Conservation (phyloP, 2,329 filamentous ascomycete genomes). For the Apiospora malaysiana region DNA sequence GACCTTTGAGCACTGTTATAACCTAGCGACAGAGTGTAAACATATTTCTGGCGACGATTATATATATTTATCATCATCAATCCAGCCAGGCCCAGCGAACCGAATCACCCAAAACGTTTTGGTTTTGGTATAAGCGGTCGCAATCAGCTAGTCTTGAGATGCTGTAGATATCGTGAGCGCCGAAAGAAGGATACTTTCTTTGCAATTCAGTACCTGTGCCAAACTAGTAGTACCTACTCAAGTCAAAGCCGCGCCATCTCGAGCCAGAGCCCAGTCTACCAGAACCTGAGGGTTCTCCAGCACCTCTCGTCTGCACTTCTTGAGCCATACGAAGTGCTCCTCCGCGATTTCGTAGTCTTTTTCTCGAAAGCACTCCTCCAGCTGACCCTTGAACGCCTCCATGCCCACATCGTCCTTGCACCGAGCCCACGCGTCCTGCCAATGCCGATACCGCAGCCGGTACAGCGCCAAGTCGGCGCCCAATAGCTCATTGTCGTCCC, state of each 20-base stretch:
- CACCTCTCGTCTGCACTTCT: neutral
- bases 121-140: too few relatives aligned
- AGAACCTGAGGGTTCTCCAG: neutral
- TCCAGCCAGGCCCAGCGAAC: too few relatives aligned
- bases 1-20: too few relatives aligned
- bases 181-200: too few relatives aligned
- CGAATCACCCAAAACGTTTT: too few relatives aligned
- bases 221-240: neutral
- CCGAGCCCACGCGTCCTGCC: neutral
- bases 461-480: neutral
- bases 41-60: too few relatives aligned
- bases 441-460: neutral
- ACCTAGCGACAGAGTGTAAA: too few relatives aligned
- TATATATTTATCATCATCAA: too few relatives aligned
- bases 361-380: neutral
- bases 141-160: too few relatives aligned
- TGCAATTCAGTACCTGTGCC: too few relatives aligned
- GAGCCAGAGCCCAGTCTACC: neutral
- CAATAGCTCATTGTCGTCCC: neutral
- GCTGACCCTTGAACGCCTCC: neutral
- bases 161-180: too few relatives aligned
- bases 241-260: neutral
- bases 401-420: neutral
- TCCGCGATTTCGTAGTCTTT: neutral
- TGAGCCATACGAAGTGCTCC: neutral